A percentile compares a stretch with the other conserved stretches of the same genome.
Conservation (phyloP, 2,329 filamentous ascomycete genomes). For the Arthrobotrys conoides region DNA sequence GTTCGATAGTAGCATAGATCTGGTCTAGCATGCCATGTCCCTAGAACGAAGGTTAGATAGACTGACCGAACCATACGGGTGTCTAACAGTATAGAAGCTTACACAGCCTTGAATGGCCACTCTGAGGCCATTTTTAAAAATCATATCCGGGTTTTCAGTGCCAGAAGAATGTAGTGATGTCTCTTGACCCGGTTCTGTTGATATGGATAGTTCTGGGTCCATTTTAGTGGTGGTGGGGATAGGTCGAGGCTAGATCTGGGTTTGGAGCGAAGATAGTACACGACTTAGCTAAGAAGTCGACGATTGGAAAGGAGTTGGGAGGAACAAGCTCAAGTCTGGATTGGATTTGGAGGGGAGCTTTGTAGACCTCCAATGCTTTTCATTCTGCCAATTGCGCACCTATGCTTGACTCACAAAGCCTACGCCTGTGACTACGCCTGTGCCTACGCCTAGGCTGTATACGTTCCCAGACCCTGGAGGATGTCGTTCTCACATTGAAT, state of each 20-base stretch:
- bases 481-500: not conserved
- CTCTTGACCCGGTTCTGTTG: conserved; percentile 19
- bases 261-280: not conserved
- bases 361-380: not conserved
- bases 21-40: conserved; percentile 92
- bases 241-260: not conserved
- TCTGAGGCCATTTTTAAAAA: conserved; percentile 72
- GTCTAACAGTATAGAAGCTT: conserved; percentile 67
- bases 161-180: not conserved
- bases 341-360: not conserved
- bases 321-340: not conserved
- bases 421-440: not conserved
- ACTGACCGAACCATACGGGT: conserved; percentile 7
- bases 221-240: conserved; percentile 10
- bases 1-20: conserved; percentile 85
- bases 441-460: not conserved
- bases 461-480: not conserved
- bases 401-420: conserved; percentile 17
- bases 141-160: conserved; percentile 58
- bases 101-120: conserved; percentile 91
- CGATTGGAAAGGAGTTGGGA: not conserved
- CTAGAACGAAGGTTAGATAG: conserved; percentile 68
- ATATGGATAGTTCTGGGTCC: conserved; percentile 37
- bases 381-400: not conserved
- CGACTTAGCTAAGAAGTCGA: not conserved